Evolutionary conservation across 306 rosid species (phyloP), one percentile per base, ranked within the genome.

Genomic region (Oemleria cerasiformis): DNA sequence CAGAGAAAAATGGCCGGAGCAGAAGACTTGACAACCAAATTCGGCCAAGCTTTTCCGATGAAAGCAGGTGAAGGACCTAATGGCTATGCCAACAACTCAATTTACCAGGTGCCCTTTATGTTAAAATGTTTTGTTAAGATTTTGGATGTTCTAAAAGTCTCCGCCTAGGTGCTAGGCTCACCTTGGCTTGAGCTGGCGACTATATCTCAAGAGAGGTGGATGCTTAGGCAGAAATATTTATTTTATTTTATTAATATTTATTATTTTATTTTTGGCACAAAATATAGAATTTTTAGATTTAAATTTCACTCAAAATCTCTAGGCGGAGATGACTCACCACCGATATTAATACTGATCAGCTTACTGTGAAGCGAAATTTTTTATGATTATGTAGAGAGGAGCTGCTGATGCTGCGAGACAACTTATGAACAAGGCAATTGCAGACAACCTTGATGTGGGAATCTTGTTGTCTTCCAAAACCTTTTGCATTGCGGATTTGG

Each of bases 401-500:
- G 63, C n/a, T 1, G 41, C 40, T 17, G 63, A 30, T 23, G 63
- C 41, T 58, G 38, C 63, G 19, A 58, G 12, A 7, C 19, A 58
- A 30, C 15, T 58, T 58, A 17, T 58, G 30, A 58, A 30, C 63
- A 58, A 30, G 41, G 63, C 63, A 25, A 58, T 58, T 34, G 63
- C 39, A 58, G 63, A 58, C 13, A 48, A 48, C 9, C 63, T 30
- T 25, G 63, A 14, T 16, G 5, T 6, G 19, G 40, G 11, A 25
- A 58, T 16, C 63, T 25, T 58, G 41, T 13, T 58, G 15, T 25
- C 63, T 58, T 58, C 63, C 63, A 30, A 58, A n/a, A 30, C 63
- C 42, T 58, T 58, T 30, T 15, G 12, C 17, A 58, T 58, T 58
- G 63, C 63, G 7, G 63, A 58, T 58, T 58, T 58, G 30, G 63